Conservation (phyloP, 352 stramenopile genomes). For the Plasmopara viticola region DNA sequence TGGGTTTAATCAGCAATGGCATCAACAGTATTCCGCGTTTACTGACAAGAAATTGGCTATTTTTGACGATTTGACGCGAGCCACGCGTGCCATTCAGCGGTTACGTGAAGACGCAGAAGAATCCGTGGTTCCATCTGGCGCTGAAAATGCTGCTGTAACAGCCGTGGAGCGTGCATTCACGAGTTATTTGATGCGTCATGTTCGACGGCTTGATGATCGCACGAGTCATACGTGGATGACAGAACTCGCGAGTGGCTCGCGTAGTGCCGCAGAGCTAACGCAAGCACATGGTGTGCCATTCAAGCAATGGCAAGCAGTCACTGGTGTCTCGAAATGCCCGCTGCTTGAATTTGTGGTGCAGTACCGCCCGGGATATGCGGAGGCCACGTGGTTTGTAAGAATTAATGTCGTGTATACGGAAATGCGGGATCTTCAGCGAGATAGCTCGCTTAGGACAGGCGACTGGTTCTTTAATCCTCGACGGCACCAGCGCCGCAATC, state of each 20-base stretch:
- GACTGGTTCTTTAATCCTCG: slow-evolving; percentile 82
- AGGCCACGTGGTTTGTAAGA: slow-evolving; percentile 80
- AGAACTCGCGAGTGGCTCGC: slow-evolving; percentile 56
- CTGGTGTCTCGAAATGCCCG: slow-evolving; percentile 71
- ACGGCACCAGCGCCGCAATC: slow-evolving; percentile 55
- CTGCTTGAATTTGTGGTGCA: slow-evolving; percentile 71
- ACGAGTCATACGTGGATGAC: slow-evolving; percentile 78
- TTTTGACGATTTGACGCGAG: slow-evolving; percentile 62
- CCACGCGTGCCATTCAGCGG: slow-evolving; percentile 42
- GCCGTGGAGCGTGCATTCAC: slow-evolving; percentile 55
- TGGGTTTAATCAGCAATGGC: slow-evolving; percentile 76
- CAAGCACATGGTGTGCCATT: slow-evolving; percentile 76
- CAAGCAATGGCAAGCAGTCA: slow-evolving; percentile 74
- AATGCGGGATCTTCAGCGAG: slow-evolving; percentile 77
- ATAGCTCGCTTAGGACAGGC: slow-evolving; percentile 44
- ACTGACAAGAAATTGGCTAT: slow-evolving; percentile 66
- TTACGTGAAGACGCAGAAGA: slow-evolving; percentile 15
- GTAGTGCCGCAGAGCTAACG: slow-evolving; percentile 62
- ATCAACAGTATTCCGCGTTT: slow-evolving; percentile 82
- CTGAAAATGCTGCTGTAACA: slow-evolving; percentile 9
- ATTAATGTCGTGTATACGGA: slow-evolving; percentile 86
- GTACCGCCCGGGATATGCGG: slow-evolving; percentile 59
- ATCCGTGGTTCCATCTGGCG: slow-evolving; percentile 5
- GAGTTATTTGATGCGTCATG: slow-evolving; percentile 77
- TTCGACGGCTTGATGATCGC: slow-evolving; percentile 71